phyloP scores from a whole-genome alignment of 768 basidiomycete species.

The Pulveroboletus ravenelii region DNA sequence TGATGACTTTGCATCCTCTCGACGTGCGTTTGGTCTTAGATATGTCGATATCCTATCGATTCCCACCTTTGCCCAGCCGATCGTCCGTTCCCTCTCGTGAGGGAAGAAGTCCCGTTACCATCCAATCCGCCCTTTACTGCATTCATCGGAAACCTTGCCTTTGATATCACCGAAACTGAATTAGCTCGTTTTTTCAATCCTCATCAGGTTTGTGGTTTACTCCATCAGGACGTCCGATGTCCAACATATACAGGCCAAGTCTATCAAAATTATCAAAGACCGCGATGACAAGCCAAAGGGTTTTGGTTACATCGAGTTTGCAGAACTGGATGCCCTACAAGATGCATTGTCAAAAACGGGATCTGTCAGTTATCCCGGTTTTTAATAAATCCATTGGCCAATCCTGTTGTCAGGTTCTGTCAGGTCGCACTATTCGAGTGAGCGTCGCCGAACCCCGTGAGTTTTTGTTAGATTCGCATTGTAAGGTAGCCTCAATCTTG shows the following conservation, averaged over 20 bases:
- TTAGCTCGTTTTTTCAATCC: constrained; percentile 76
- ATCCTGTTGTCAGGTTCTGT: constrained; percentile 47
- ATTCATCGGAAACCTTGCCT: constrained; percentile 94
- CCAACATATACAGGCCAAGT: constrained; percentile 52
- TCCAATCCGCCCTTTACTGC: constrained; percentile 92
- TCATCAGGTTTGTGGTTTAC: constrained; percentile 43
- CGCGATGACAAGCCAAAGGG: constrained; percentile 94
- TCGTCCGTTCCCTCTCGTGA: constrained; percentile 52
- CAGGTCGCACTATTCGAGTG: constrained; percentile 78
- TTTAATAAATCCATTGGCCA: neutral
- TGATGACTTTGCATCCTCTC: constrained; percentile 61
- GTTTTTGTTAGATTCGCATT: constrained; percentile 30
- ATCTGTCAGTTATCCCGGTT: constrained; percentile 44
- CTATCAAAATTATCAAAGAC: constrained; percentile 90
- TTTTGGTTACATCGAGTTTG: constrained; percentile 96
- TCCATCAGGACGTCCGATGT: neutral
- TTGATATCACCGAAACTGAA: constrained; percentile 84
- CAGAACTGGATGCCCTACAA: constrained; percentile 80
- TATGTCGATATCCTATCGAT: constrained; percentile 7
- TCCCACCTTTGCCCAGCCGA: constrained; percentile 39
- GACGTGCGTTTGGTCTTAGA: constrained; percentile 44
- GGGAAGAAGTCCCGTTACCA: constrained; percentile 95
- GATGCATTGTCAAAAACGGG: constrained; percentile 72
- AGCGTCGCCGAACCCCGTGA: constrained; percentile 95
- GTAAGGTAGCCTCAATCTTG: constrained; percentile 8